Conservation (phyloP, 1,284 basidiomycete genomes). For the Coniferiporia sulphurascens region DNA sequence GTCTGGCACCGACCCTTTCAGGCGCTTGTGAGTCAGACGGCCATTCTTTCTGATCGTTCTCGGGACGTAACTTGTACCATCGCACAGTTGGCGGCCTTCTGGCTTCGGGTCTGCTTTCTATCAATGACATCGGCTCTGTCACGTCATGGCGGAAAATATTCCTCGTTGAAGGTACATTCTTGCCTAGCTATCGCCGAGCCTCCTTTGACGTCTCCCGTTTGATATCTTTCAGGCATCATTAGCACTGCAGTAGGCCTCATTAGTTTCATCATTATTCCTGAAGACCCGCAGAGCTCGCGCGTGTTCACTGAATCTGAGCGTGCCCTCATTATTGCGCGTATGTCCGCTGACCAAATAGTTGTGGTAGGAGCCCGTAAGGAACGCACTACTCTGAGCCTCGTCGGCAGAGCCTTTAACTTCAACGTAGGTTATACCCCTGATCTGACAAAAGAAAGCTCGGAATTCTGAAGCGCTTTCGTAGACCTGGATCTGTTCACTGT, state of each 20-base stretch:
- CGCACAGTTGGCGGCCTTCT: constrained; percentile 36
- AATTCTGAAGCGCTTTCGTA: constrained; percentile 17
- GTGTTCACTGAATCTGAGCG: constrained; percentile 34
- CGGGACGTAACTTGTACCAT: background rate
- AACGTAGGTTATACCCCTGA: constrained; percentile 26
- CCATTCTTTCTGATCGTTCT: background rate
- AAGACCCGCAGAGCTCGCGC: constrained; percentile 33
- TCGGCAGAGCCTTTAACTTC: constrained; percentile 35
- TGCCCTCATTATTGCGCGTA: constrained; percentile 31
- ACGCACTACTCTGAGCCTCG: constrained; percentile 29
- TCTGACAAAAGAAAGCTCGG: background rate
- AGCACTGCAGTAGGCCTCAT: constrained; percentile 33
- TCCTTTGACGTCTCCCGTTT: too few species aligned
- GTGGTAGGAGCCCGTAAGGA: constrained; percentile 31
- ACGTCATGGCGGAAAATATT: constrained; percentile 41
- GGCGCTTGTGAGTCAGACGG: constrained; percentile 35
- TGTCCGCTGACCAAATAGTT: constrained; percentile 34
- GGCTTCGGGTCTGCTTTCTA: constrained; percentile 34
- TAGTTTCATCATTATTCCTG: constrained; percentile 33
- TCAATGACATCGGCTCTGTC: constrained; percentile 33
- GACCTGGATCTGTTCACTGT: constrained; percentile 8
- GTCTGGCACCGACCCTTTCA: constrained; percentile 36
- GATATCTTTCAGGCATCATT: constrained; percentile 30
- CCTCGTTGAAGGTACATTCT: constrained; percentile 32
- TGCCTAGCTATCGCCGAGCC: background rate